phyloP scores from a whole-genome alignment of 176 grass and related monocot species.

The Avena eriantha region DNA sequence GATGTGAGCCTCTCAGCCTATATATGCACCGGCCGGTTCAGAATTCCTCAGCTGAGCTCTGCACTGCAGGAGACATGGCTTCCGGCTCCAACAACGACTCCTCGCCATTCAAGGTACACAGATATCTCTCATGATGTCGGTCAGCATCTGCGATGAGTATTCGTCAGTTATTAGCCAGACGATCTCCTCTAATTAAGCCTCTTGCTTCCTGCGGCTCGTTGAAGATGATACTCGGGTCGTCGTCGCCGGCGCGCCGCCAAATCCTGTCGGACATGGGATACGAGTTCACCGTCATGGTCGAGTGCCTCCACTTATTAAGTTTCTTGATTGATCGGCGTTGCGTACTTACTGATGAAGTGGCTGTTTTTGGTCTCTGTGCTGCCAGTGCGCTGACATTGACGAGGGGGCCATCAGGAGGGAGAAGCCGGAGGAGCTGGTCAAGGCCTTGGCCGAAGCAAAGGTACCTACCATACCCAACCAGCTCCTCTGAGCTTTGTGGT shows the following conservation, averaged over 20 bases:
- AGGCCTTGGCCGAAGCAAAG: slow-evolving; percentile 74
- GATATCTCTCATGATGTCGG: background rate
- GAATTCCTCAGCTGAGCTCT: background rate
- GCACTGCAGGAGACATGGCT: background rate
- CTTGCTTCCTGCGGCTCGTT: background rate
- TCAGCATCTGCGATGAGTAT: background rate
- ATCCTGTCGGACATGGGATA: slow-evolving; percentile 83
- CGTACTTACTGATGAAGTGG: background rate
- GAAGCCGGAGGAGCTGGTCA: slow-evolving; percentile 74
- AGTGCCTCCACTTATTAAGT: background rate
- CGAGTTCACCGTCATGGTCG: slow-evolving; percentile 70
- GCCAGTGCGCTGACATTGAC: slow-evolving; percentile 75
- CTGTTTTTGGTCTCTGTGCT: background rate
- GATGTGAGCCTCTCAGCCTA: background rate
- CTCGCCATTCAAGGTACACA: slow-evolving; percentile 18
- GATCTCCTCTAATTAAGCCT: background rate
- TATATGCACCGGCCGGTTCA: background rate
- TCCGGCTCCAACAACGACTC: background rate
- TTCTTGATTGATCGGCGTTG: background rate
- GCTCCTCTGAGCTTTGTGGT: background rate
- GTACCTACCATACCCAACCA: too few relatives aligned
- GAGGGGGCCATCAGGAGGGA: slow-evolving; percentile 78
- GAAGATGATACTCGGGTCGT: slow-evolving; percentile 76
- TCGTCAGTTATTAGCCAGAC: too few relatives aligned
- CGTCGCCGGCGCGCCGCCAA: slow-evolving; percentile 69